Evolutionary conservation across 2,329 filamentous ascomycete species (phyloP), one percentile per base, ranked within the genome.

Genomic region (Albifimbria verrucaria): DNA sequence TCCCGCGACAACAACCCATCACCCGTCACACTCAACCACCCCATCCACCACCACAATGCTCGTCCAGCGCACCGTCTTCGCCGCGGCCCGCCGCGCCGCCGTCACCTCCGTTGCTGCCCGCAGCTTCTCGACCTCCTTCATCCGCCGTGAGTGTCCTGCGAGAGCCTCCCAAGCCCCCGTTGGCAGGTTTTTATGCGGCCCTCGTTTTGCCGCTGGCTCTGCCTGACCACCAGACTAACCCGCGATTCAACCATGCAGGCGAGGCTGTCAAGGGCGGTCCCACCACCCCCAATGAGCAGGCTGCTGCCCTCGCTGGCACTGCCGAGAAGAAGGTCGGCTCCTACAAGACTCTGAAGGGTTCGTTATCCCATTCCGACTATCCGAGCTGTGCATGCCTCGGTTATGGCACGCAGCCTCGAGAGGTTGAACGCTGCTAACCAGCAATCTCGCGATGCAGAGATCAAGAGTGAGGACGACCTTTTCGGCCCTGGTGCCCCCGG

Each of bases 401-500:
- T 52, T 25, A 47, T 15, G 23, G 46, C 32, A 39, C 57, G 59
- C 58, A 47, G 36, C 51, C 53, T 43, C 44, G 48, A 58, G 59
- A 48, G 44, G 43, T 20, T 56, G 54, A 55, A 49, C 53, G 49
- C 32, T 53, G 54, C 62, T 65, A 57, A 62, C 56, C 52, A 56
- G 57, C 41, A 54, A 53, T 42, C 17, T 36, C 32, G 4, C 52
- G 21, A 44, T 43, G 49, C 17, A 99, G 94, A 97, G 66, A 83
- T 99, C 78, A 88, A 88, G 78, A 76, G 71, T 60, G 83, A 88
- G 62, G 81, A 85, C n/a, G 94, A 99, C 74, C 89, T 99, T 55
- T 63, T 95, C 61, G 83, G 88, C 59, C 89, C 91, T 28, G 94
- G 94, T 79, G 92, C 89, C 65, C 77, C 86, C 60, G 93, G 94